phyloP scores from a whole-genome alignment of 495 filamentous ascomycete genomes.

The Tuber brumale region DNA sequence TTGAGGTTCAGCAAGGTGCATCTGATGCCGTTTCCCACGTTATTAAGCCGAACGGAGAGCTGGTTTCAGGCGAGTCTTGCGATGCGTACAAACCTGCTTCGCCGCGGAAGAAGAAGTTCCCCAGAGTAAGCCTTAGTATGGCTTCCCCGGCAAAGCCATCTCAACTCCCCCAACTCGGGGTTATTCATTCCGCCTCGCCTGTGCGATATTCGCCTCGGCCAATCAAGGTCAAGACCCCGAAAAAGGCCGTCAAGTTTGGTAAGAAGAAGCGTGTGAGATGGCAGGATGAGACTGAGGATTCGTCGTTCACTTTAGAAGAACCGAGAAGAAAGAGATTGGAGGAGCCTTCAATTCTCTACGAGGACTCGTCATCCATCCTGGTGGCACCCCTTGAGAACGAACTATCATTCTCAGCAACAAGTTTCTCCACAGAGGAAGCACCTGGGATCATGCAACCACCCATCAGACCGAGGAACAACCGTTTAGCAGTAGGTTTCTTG shows the following conservation, averaged over 20 bases:
- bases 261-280: conserved; percentile 83
- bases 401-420: conserved; percentile 49
- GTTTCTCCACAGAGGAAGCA: conserved; percentile 49
- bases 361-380: conserved; percentile 49
- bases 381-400: conserved; percentile 17
- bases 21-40: conserved; percentile 66
- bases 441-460: conserved; percentile 39
- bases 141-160: conserved; percentile 40
- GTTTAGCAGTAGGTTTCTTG: conserved; percentile 88
- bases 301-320: conserved; percentile 66
- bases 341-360: conserved; percentile 45
- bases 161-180: conserved; percentile 35
- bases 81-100: conserved; percentile 21
- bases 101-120: conserved; percentile 24
- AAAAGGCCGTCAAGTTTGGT: conserved; percentile 57
- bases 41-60: conserved; percentile 80
- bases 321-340: conserved; percentile 70
- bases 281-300: conserved; percentile 82
- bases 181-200: conserved; percentile 38
- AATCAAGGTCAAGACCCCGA: conserved; percentile 69
- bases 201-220: conserved; percentile 42
- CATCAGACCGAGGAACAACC: conserved; percentile 56
- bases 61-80: conserved; percentile 51
- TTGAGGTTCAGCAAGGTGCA: conserved; percentile 69
- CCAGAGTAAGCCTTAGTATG: conserved; percentile 25